phyloP scores from a whole-genome alignment of 257 asterid species.

The Solanum paucissectum region DNA sequence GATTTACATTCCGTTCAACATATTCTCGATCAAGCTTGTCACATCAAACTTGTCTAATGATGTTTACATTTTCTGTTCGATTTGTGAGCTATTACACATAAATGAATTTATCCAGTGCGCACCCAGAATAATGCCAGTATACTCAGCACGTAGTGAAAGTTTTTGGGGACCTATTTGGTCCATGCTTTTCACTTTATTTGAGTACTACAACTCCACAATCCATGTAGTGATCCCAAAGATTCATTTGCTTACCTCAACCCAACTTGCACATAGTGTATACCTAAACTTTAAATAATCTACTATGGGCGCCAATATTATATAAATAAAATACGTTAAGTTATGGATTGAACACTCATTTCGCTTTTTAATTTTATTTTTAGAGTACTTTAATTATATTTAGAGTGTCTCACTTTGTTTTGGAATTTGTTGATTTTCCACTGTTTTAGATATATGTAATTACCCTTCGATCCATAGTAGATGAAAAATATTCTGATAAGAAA shows the following conservation, averaged over 20 bases:
- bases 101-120: accelerated
- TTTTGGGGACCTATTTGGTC: neutral
- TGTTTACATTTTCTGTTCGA: accelerated
- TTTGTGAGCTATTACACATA: neutral
- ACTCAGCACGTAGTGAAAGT: neutral
- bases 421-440: neutral
- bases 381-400: neutral
- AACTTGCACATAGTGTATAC: neutral
- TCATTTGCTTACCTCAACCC: neutral
- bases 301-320: neutral
- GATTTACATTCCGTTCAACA: neutral
- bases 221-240: neutral
- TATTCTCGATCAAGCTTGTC: accelerated
- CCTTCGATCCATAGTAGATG: neutral
- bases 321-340: neutral
- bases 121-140: neutral
- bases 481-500: neutral
- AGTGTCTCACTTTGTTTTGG: neutral
- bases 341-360: neutral
- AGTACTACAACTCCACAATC: neutral
- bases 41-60: accelerated
- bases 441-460: neutral
- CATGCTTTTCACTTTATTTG: neutral
- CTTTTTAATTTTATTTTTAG: neutral
- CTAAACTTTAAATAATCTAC: neutral